Evolutionary conservation across 805 yeast genomes (phyloP), one percentile per base, ranked within the genome.

Genomic region (Lachancea quebecensis): DNA sequence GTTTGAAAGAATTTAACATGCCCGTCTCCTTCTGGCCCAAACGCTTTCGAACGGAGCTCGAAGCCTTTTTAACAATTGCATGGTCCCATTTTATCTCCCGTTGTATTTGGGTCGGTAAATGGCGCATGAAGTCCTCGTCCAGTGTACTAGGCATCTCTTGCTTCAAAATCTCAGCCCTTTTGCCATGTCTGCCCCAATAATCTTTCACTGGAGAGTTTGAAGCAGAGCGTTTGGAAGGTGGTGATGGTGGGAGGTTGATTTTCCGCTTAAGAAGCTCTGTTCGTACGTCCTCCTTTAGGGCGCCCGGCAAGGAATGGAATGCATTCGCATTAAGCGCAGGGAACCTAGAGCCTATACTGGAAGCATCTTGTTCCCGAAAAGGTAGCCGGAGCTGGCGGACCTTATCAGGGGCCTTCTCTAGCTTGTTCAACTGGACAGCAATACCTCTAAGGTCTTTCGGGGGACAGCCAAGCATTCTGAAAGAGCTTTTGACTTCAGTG

Each of bases 361-460:
- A 6, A 33, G 33, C 10, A 21, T 27, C 18, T n/a, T 34, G 21
- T 33, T 15, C 37, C 18, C 18, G n/a, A 17, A 68, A 69, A 1
- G 67, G 67, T 11, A 71, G 49, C 33, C 58, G 60, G 58, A 56
- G 21, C 17, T 44, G 47, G 5, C 35, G 10, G 4, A 15, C 10
- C 14, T 16, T 12, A 21, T 15, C 29, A 8, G 43, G 2, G 12
- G 10, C 27, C 27, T 27, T 39, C 33, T 39, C 43, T 31, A 90
- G 67, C 51, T 78, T 78, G 7, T 74, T 72, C 65, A 88, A 71
- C 25, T 81, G 84, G 1, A 91, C 69, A 0, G 95, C 82, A 3
- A 91, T 65, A 0, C 97, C 97, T 40, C 97, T 67, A 9, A 90
- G 62, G 32, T 87, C 95, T 11, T 59, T 57, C 0, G 85, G 82